Conservation (phyloP, 1,284 basidiomycete genomes). For the Exobasidium rhododendri region DNA sequence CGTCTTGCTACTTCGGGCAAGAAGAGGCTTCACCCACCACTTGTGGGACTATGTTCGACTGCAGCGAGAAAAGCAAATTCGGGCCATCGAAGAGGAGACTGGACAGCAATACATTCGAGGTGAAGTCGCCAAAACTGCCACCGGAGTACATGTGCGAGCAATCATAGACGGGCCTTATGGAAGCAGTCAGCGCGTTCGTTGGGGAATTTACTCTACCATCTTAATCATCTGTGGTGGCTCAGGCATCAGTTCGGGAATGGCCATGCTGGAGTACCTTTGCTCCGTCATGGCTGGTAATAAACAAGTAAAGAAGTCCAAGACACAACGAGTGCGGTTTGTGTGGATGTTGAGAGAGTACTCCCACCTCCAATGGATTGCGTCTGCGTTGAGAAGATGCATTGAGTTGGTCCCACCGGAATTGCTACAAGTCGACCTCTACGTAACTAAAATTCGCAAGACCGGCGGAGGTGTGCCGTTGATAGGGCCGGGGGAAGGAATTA, state of each 20-base stretch:
- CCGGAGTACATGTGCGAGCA: conserved; percentile 66
- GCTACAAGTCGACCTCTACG: conserved; percentile 75
- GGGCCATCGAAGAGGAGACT: conserved; percentile 36
- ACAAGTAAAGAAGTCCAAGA: conserved; percentile 20
- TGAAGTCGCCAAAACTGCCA: conserved; percentile 47
- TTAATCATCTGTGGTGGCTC: conserved; percentile 75
- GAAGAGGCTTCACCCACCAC: conserved; percentile 71
- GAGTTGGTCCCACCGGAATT: conserved; percentile 63
- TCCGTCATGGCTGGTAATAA: conserved; percentile 60
- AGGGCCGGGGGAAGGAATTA: background rate
- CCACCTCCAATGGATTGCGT: conserved; percentile 77
- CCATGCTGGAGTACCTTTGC: conserved; percentile 70
- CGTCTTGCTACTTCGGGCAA: conserved; percentile 71
- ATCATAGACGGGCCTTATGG: conserved; percentile 76
- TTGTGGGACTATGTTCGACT: conserved; percentile 63
- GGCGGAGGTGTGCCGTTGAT: background rate
- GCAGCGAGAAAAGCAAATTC: conserved; percentile 36
- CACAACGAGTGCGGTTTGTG: conserved; percentile 68
- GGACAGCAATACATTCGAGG: conserved; percentile 28
- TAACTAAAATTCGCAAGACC: conserved; percentile 56
- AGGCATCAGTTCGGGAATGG: conserved; percentile 72
- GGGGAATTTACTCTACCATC: conserved; percentile 64
- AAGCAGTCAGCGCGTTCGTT: conserved; percentile 66
- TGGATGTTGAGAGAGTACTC: conserved; percentile 81
- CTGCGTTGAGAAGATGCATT: conserved; percentile 67